Evolutionary conservation across 2,329 filamentous ascomycete species (phyloP), one percentile per base, ranked within the genome.

Genomic region (Ilyonectria destructans): DNA sequence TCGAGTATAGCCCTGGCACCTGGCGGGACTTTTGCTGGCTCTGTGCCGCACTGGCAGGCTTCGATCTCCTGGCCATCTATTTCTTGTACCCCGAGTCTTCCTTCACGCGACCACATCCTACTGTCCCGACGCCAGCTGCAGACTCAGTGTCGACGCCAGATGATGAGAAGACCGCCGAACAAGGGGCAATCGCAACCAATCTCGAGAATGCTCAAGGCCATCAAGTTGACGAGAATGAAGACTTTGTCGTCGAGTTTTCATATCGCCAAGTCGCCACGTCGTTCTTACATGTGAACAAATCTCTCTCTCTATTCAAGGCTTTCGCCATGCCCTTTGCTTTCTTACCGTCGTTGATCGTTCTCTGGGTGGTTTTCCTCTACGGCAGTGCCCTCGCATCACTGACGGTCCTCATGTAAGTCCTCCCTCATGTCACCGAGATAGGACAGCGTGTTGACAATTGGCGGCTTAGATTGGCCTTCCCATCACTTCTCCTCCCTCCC

Each of bases 1-100:
- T 58, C 37, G 55, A 58, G 17, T 8, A 33, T 15, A 33, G 26
- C 26, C 35, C 35, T 37, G 35, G 35, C 35, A 37, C 35, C 35
- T 58, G 55, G 55, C 37, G 55, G 15, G 37, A 58, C 26, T 58
- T 45, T 45, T 35, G 23, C 35, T 57, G 55, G 55, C 37, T 57
- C 7, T 57, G 55, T 35, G 55, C 55, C 19, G 55, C 55, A 17
- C 55, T 57, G 35, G 55, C 55, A 6, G 55, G 37, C 19, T 19
- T 57, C 23, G 37, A 57, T 26, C 23, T 57, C n/a, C 55, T 57
- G 4, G n/a, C 37, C 31, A 57, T 57, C 23, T 57, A 45, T 23
- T 17, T 57, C 9, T 10, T 45, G 12, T 57, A 57, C 37, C 55
- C 37, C 15, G 55, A 57, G 23, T 57, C 55, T n/a, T 57, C 55